These are phyloP conservation scores for Sporisorium exsertum DNA, from an alignment of 1,284 basidiomycete species.

Conservation along the genomic window DNA sequence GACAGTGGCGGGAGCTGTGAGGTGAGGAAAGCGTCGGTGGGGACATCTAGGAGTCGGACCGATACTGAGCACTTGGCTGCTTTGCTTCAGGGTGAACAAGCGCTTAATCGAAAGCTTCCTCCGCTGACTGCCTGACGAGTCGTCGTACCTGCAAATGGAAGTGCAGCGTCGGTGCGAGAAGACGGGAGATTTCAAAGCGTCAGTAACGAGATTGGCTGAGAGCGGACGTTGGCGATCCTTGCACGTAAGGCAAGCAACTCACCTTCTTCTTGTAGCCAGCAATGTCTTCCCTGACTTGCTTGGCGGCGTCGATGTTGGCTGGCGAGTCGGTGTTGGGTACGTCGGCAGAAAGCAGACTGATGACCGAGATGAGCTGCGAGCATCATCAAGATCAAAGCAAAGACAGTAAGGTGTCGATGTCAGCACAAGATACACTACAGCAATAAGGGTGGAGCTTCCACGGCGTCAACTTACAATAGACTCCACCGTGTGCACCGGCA, in stretches of 20 bases:
- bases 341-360: slow-evolving; percentile 92
- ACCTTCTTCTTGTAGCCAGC: slow-evolving; percentile 67
- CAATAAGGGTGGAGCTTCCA: not conserved
- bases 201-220: not conserved
- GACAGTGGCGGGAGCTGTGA: slow-evolving; percentile 1
- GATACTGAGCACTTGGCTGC: not conserved
- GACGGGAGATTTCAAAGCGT: not conserved
- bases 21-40: not conserved
- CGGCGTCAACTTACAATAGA: slow-evolving; percentile 82
- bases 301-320: slow-evolving; percentile 89
- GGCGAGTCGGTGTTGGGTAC: slow-evolving; percentile 93
- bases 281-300: slow-evolving; percentile 67
- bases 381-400: not conserved
- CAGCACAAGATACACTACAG: not conserved
- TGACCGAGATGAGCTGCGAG: slow-evolving; percentile 89
- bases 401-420: not conserved
- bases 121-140: slow-evolving; percentile 65
- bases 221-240: not conserved
- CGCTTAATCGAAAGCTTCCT: slow-evolving; percentile 56
- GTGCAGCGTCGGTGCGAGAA: not conserved
- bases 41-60: slow-evolving; percentile 2
- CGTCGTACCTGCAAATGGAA: slow-evolving; percentile 51
- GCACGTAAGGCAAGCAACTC: not conserved
- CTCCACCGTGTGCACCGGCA: slow-evolving; percentile 96
- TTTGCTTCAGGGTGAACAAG: too few relatives aligned